Evolutionary conservation across 73 alveolate genomes (phyloP), one percentile per base, ranked within the genome.

Genomic region (Vitrella brassicaformis): DNA sequence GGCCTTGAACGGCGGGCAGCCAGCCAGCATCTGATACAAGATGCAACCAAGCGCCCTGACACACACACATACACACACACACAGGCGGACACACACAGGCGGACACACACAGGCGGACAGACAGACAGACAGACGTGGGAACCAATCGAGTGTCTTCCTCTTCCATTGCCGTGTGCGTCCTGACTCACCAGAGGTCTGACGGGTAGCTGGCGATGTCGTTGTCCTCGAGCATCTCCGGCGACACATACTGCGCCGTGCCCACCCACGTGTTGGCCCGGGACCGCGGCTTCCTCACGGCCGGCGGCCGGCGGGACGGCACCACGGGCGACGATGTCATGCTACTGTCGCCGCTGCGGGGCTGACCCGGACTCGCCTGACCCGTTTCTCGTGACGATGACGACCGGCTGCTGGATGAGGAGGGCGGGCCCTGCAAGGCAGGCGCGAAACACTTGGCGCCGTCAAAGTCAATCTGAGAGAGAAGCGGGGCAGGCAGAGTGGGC

Each of bases 41-140:
- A 86, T 86, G 66, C 92, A 86, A 25, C 92, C 92, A 46, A 86
- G 85, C 14, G 92, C 92, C 92, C 92, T n/a, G n/a, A n/a, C n/a
- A n/a, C n/a, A n/a, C 80, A 39, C 56, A 39, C 22, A 8, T 14
- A 14, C 4, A 8, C 22, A 4, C 56, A 39, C 4, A 39, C 56
- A 4, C 56, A 8, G 56, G 22, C 56, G 56, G 56, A 14, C 56
- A 39, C 80, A 39, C 56, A 39, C 22, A 8, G 22, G 56, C 4
- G 4, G 56, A 4, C 56, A 39, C 4, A 39, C 56, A 4, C 56
- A 8, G 56, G 22, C 56, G 56, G 56, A 14, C 56, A 39, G 56
- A 39, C 22, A 14, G 22, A 8, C 22, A 39, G 56, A 14, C 22
- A 39, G 56, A 8, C 4, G 56, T 14, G 56, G 4, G 4, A 8